Evolutionary conservation across 495 filamentous ascomycete species (phyloP).

Genomic region (Bryoglossum gracile): DNA sequence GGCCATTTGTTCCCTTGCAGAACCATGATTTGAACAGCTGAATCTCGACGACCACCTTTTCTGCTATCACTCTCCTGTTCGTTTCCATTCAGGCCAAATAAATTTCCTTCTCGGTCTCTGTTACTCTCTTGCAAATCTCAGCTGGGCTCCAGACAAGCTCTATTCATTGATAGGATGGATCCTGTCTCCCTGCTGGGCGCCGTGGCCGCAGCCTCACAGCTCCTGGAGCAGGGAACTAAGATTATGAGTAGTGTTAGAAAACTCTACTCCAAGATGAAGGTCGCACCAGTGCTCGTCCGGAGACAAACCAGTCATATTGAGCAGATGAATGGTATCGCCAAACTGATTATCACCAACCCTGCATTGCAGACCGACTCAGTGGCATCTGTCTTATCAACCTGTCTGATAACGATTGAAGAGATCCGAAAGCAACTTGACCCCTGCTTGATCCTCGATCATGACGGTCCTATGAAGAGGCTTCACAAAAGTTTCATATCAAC

Average conservation of each 20-base stretch:
- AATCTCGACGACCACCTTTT: no score
- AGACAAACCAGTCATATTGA: not conserved
- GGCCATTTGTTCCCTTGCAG: no score
- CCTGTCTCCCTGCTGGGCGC: slow-evolving; percentile 6
- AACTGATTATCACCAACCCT: not conserved
- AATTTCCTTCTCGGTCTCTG: no score
- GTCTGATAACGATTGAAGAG: not conserved
- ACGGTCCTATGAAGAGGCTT: no score
- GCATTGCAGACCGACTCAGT: not conserved
- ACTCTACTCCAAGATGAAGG: not conserved
- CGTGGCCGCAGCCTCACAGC: not conserved
- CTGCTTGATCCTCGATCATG: no score
- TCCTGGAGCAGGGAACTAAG: not conserved
- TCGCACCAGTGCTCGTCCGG: not conserved
- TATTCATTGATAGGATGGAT: no score
- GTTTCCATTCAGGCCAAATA: no score
- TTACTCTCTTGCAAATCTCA: no score
- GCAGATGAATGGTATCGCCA: not conserved
- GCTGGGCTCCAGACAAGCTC: no score
- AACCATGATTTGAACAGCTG: no score
- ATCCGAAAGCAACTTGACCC: not conserved
- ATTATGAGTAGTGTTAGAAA: not conserved
- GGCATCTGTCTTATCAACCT: not conserved
- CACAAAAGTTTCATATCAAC: not conserved
- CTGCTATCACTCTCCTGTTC: no score